Percentiles rank a stretch among this genome's conserved stretches.
These are phyloP conservation scores for Rusavskia elegans DNA, from an alignment of 495 filamentous ascomycete species.

Conservation along the genomic window DNA sequence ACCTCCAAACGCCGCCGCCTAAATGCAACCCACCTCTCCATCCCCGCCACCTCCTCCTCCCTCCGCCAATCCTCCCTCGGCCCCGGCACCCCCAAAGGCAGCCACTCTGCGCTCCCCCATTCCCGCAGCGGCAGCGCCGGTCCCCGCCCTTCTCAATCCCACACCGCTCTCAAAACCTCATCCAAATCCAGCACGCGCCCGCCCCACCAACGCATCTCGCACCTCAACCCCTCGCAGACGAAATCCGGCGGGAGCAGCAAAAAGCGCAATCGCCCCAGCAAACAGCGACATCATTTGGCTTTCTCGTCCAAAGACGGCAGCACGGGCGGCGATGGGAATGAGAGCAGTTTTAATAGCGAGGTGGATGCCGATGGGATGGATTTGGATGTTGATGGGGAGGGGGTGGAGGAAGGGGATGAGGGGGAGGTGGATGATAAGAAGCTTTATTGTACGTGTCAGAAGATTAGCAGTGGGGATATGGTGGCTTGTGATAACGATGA, in stretches of 20 bases:
- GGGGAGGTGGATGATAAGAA: constrained; percentile 78
- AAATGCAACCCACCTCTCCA: constrained; percentile 38
- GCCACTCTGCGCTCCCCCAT: constrained; percentile 10
- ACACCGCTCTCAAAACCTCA: constrained; percentile 21
- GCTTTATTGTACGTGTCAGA: constrained; percentile 86
- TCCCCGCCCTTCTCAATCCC: constrained; percentile 4
- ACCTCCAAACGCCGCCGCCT: constrained; percentile 60
- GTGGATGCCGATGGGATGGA: constrained; percentile 30
- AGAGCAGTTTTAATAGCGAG: constrained; percentile 7
- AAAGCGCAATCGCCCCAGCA: background rate
- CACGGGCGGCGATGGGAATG: constrained; percentile 15
- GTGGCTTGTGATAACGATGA: constrained; percentile 91
- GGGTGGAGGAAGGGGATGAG: constrained; percentile 43
- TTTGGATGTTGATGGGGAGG: constrained; percentile 37
- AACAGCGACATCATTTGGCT: background rate
- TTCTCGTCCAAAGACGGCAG: background rate
- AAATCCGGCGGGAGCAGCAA: constrained; percentile 8
- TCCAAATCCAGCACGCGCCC: constrained; percentile 33
- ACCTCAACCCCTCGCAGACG: constrained; percentile 27
- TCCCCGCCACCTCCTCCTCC: constrained; percentile 54
- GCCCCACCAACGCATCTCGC: constrained; percentile 45
- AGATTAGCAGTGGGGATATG: constrained; percentile 92
- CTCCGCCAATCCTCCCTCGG: constrained; percentile 71
- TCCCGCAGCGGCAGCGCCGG: constrained; percentile 10
- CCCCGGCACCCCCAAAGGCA: constrained; percentile 72